Evolutionary conservation across 2,329 filamentous ascomycete species (phyloP), one percentile per base, ranked within the genome.

Genomic region (Blastomyces parvus): DNA sequence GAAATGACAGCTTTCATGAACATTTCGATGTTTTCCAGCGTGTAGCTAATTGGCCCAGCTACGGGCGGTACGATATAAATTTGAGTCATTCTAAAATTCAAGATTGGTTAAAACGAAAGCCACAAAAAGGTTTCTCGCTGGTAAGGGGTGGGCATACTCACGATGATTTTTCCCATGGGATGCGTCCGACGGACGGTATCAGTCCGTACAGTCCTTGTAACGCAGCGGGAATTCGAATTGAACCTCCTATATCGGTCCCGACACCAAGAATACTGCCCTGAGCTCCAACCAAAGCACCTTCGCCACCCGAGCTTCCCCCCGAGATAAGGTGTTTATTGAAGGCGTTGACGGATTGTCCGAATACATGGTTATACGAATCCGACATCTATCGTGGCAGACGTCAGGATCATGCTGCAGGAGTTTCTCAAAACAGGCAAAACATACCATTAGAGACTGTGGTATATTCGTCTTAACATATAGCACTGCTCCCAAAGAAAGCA

Each of bases 401-500:
- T 59, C 30, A 52, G n/a, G 3, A 53, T 1, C 1, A 46, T 17
- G 27, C 13, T 13, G 46, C 0, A 2, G n/a, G 84, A 1, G 83
- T 78, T 67, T 87, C 86, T 74, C 88, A 88, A 19, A 86, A 83
- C 1, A 80, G 83, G 70, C 88, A 86, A 86, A 14, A 59, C 84
- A 82, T 60, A 87, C 86, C 85, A 88, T 88, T 81, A 88, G 86
- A 11, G 84, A 84, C 1, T 84, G 86, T 0, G 83, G 82, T 6
- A 84, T 79, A 66, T 81, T 83, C 0, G 83, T 84, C 74, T 84
- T 84, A 66, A 82, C 81, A 69, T 83, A 84, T 65, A 83, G 78
- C 36, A 85, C 77, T 17, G 82, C 83, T 4, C 83, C 83, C n/a
- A 53, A 50, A 25, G 44, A 55, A 30, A 56, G 30, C 57, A 64